A percentile compares a stretch with the other conserved stretches of the same genome.
These are phyloP conservation scores for Fusarium sp. DNA, from an alignment of 2,329 filamentous ascomycete genomes.

Conservation along the genomic window DNA sequence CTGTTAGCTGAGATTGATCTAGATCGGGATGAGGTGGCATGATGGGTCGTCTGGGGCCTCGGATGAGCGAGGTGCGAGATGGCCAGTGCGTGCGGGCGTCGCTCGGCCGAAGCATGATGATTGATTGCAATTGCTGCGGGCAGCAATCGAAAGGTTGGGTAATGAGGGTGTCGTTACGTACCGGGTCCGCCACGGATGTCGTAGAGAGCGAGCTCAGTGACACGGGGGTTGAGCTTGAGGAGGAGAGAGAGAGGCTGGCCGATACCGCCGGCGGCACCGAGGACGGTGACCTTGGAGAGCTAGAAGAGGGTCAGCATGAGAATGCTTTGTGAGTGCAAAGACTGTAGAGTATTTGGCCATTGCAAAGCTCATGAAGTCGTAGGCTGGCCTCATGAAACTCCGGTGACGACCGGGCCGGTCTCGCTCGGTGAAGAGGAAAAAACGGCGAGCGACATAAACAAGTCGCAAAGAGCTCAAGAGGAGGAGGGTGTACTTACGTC, in stretches of 20 bases:
- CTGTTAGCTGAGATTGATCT: constrained; percentile 32
- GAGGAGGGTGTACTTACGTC: constrained; percentile 68
- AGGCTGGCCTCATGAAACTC: not conserved
- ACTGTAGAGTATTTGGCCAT: not conserved
- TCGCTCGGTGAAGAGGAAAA: constrained; percentile 35
- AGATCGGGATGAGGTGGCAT: constrained; percentile 32
- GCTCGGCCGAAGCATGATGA: not conserved
- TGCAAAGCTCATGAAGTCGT: not conserved
- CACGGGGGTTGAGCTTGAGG: constrained; percentile 97
- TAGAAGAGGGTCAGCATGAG: constrained; percentile 55
- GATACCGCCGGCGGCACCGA: constrained; percentile 97
- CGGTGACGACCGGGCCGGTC: constrained; percentile 26
- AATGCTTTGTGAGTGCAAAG: not conserved
- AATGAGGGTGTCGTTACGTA: constrained; percentile 60
- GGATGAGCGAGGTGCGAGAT: not conserved
- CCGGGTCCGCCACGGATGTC: constrained; percentile 95
- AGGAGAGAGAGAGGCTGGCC: constrained; percentile 97
- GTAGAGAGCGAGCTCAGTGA: constrained; percentile 95
- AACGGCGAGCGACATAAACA: constrained; percentile 18
- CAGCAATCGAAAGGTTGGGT: not conserved
- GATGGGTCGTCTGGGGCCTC: constrained; percentile 6
- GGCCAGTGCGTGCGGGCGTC: not conserved
- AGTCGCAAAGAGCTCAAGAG: constrained; percentile 13
- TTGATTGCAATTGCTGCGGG: constrained; percentile 19
- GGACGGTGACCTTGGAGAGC: constrained; percentile 97